Percentiles rank a stretch among this genome's conserved stretches.
Conservation (phyloP, 148 eudicot genomes). For the Nepenthes gracilis region DNA sequence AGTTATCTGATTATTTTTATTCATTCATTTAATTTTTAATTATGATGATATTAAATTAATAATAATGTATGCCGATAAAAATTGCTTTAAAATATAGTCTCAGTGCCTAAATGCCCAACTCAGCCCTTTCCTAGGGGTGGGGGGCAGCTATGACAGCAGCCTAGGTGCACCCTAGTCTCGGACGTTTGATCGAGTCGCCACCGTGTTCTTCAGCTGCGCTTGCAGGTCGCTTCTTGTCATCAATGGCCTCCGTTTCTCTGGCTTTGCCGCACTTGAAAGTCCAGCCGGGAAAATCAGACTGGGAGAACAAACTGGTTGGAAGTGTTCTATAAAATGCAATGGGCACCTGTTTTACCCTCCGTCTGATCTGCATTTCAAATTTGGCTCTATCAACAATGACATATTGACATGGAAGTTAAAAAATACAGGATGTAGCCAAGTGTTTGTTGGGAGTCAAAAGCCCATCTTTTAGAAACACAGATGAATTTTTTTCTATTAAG, state of each 20-base stretch:
- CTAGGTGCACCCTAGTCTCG: constrained; percentile 13
- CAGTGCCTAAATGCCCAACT: not conserved
- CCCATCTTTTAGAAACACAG: too few species aligned
- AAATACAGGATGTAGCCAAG: too few species aligned
- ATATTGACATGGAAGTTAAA: too few species aligned
- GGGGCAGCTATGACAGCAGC: not conserved
- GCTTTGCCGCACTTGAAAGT: constrained; percentile 31
- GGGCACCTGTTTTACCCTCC: constrained; percentile 84
- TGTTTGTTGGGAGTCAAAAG: too few species aligned
- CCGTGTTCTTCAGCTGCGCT: constrained; percentile 5
- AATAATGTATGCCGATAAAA: too few species aligned
- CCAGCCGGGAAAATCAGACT: constrained; percentile 80
- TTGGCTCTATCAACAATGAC: not conserved
- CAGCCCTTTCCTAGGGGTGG: not conserved
- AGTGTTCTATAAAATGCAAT: constrained; percentile 63
- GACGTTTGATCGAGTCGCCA: constrained; percentile 15
- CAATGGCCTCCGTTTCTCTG: constrained; percentile 2
- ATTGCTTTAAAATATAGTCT: not conserved
- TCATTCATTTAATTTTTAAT: too few species aligned
- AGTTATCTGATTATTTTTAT: too few species aligned
- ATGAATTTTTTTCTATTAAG: too few species aligned
- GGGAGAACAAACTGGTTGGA: constrained; percentile 57
- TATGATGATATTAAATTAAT: too few species aligned
- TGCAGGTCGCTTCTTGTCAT: not conserved
- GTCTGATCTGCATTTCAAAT: constrained; percentile 47